These are phyloP conservation scores for Ceratobasidium sp. DNA, from an alignment of 1,284 basidiomycete species.

Conservation along the genomic window DNA sequence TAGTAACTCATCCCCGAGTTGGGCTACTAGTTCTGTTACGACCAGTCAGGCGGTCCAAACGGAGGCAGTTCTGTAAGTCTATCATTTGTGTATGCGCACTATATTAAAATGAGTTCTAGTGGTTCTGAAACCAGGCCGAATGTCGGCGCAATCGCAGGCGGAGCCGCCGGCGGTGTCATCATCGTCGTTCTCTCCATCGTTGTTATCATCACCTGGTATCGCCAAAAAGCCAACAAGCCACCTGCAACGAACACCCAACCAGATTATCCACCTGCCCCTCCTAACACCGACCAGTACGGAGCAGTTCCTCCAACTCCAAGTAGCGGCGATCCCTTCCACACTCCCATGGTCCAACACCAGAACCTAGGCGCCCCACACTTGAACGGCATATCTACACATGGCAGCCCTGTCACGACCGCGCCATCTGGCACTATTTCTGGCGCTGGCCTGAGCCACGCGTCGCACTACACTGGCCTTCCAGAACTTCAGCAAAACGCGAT, in stretches of 20 bases:
- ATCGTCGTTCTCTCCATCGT: neutral
- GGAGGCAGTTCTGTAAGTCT: slow-evolving; percentile 1
- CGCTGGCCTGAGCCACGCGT: neutral
- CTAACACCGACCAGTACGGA: slow-evolving; percentile 10
- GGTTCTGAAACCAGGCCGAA: neutral
- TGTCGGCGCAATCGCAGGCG: slow-evolving; percentile 32
- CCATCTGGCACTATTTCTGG: slow-evolving; percentile 3
- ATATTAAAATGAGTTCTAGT: neutral
- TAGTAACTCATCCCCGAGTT: neutral
- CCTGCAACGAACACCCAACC: neutral
- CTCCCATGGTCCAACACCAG: slow-evolving; percentile 29
- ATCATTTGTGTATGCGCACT: too few species aligned
- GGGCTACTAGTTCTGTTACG: neutral
- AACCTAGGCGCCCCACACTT: slow-evolving; percentile 27
- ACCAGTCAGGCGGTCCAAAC: slow-evolving; percentile 11
- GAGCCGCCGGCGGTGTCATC: slow-evolving; percentile 18
- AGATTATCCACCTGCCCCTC: neutral
- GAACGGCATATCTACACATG: too few species aligned
- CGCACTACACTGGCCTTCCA: slow-evolving; percentile 29
- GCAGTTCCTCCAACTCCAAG: slow-evolving; percentile 15
- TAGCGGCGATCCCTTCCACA: slow-evolving; percentile 35
- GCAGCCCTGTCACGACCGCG: too few species aligned
- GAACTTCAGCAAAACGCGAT: slow-evolving; percentile 19
- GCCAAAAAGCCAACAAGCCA: neutral
- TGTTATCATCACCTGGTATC: neutral